phyloP scores from a whole-genome alignment of 768 basidiomycete species.

The Lentinula guzmanii region DNA sequence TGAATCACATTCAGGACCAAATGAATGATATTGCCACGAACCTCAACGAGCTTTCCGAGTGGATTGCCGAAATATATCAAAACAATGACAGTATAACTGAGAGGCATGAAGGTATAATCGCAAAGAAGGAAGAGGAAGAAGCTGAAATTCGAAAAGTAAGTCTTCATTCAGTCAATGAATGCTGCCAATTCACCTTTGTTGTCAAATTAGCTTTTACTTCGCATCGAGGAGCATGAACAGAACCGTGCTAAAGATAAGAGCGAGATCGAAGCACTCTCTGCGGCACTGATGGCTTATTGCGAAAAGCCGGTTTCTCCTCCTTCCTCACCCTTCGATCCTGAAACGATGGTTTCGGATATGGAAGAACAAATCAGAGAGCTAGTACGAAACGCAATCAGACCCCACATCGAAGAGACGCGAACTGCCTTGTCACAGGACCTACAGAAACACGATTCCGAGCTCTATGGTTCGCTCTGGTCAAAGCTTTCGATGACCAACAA shows the following conservation, averaged over 20 bases:
- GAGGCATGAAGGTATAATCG: not conserved
- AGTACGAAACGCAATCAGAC: not conserved
- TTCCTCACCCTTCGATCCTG: conserved; percentile 3
- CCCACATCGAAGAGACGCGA: not conserved
- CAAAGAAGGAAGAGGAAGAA: not conserved
- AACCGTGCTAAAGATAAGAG: not conserved
- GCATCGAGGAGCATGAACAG: not conserved
- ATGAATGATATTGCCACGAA: not conserved
- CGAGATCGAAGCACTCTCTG: conserved; percentile 1
- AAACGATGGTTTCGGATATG: not conserved
- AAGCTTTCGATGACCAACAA: not conserved
- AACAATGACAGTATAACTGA: not conserved
- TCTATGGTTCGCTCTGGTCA: not conserved
- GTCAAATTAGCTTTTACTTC: not conserved
- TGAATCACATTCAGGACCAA: not conserved
- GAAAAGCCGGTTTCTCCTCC: conserved; percentile 1
- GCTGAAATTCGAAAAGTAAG: not conserved
- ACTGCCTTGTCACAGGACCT: not conserved
- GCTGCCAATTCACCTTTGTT: not conserved
- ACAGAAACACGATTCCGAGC: not conserved
- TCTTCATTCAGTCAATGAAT: not conserved
- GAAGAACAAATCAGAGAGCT: not conserved
- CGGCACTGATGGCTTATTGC: not conserved
- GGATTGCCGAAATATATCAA: not conserved
- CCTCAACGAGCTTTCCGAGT: not conserved